phyloP scores from a whole-genome alignment of 441 rosid genomes.

The Pelargonium australe region DNA sequence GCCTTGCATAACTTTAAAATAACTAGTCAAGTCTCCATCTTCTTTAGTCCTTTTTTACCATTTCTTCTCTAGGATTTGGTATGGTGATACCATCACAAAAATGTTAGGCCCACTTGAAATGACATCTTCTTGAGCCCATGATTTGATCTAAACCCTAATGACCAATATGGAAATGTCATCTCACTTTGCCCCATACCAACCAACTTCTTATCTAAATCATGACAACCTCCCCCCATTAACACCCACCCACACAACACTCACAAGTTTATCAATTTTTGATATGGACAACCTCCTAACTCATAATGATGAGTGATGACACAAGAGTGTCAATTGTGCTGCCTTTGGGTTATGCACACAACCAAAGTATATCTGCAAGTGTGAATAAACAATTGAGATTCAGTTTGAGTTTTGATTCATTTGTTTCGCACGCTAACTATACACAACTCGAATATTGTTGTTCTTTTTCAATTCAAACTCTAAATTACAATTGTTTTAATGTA shows the following conservation, averaged over 20 bases:
- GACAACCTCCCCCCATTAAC: no score
- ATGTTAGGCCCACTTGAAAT: slow-evolving; percentile 6
- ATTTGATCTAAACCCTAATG: background rate
- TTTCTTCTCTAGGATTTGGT: background rate
- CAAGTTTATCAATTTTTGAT: background rate
- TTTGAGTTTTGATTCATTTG: no score
- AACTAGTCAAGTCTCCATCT: background rate
- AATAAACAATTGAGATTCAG: no score
- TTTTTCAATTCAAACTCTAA: no score
- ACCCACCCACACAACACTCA: background rate
- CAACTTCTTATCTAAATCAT: background rate
- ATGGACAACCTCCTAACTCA: background rate
- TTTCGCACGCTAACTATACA: no score
- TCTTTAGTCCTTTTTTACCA: background rate
- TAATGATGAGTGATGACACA: background rate
- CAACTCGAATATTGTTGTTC: no score
- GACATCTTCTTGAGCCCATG: slow-evolving; percentile 4
- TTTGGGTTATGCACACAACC: no score
- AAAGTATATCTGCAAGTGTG: no score
- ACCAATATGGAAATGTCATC: background rate
- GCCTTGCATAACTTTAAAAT: no score
- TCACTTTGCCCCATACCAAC: slow-evolving; percentile 1
- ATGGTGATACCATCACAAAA: background rate
- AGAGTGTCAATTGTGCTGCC: background rate
- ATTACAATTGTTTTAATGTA: no score